phyloP scores from a whole-genome alignment of 768 basidiomycete species.

The Boletus reticuloceps region DNA sequence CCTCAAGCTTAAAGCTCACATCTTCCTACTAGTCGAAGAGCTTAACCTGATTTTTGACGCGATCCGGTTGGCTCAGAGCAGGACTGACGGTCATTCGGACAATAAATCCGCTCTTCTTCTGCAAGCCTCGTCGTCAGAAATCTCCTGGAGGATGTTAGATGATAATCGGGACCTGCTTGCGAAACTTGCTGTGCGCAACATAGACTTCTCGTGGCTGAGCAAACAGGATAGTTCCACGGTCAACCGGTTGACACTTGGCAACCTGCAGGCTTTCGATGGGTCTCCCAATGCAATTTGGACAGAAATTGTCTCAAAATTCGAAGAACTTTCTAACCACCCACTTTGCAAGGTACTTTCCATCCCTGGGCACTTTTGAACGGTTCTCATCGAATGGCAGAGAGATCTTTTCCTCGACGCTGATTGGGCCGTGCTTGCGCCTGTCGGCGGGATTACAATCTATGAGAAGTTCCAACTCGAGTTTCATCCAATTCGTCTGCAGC shows the following conservation, averaged over 20 bases:
- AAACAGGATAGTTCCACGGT: conserved; percentile 86
- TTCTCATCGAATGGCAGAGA: conserved; percentile 39
- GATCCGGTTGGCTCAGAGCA: conserved; percentile 79
- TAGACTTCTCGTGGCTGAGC: conserved; percentile 79
- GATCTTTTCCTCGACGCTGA: conserved; percentile 72
- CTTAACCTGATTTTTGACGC: conserved; percentile 85
- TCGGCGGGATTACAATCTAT: conserved; percentile 91
- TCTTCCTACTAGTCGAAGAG: conserved; percentile 70
- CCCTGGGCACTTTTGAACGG: not conserved
- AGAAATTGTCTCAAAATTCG: conserved; percentile 81
- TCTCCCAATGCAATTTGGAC: conserved; percentile 79
- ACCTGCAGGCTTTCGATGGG: conserved; percentile 85
- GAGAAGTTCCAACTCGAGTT: conserved; percentile 77
- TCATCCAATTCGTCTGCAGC: conserved; percentile 83
- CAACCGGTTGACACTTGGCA: conserved; percentile 69
- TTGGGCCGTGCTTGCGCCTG: conserved; percentile 85
- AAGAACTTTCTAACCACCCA: conserved; percentile 67
- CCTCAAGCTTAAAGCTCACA: conserved; percentile 69
- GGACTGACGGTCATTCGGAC: conserved; percentile 60
- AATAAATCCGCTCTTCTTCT: conserved; percentile 79
- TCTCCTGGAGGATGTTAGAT: conserved; percentile 91
- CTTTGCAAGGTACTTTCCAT: conserved; percentile 56
- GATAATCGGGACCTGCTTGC: conserved; percentile 68
- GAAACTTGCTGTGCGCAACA: conserved; percentile 79
- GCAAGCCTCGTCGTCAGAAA: conserved; percentile 78